A percentile compares a stretch with the other conserved stretches of the same genome.
phyloP scores from a whole-genome alignment of 441 rosid genomes.

The Adansonia rubrostipa region DNA sequence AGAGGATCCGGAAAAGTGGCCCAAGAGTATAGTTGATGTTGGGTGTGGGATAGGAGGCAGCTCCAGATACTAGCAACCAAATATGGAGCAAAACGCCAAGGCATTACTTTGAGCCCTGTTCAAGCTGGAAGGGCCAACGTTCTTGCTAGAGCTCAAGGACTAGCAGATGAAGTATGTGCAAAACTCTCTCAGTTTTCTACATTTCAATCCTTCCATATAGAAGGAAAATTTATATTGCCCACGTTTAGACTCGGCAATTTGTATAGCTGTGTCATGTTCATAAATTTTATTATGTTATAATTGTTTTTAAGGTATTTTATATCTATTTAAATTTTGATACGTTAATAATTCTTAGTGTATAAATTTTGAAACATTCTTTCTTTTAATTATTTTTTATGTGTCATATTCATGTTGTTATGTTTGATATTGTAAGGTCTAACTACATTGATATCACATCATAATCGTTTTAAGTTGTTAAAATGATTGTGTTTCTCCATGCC shows the following conservation, averaged over 20 bases:
- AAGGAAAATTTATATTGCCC: too few species aligned
- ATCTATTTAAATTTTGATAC: too few species aligned
- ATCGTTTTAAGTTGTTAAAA: background rate
- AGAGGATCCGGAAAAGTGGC: conserved; percentile 46
- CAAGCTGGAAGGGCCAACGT: conserved; percentile 79
- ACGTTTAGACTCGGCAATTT: too few species aligned
- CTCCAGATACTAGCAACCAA: conserved; percentile 76
- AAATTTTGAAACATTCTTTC: too few species aligned
- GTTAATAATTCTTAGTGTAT: too few species aligned
- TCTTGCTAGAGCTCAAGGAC: conserved; percentile 65
- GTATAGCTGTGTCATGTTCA: too few species aligned
- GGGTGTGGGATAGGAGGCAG: conserved; percentile 98
- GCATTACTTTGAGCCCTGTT: conserved; percentile 84
- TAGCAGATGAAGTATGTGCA: conserved; percentile 55
- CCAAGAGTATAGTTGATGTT: conserved; percentile 78
- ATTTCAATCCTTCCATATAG: background rate
- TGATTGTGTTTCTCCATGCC: background rate
- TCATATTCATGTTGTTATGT: too few species aligned
- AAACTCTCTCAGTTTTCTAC: background rate
- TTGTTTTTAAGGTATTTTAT: too few species aligned
- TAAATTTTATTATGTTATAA: too few species aligned
- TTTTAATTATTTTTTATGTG: too few species aligned
- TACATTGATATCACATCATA: background rate
- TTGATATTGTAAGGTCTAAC: too few species aligned
- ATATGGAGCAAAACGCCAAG: conserved; percentile 66